Conservation (phyloP, 192 early-diverging fungal genomes). For the Podila epigama region DNA sequence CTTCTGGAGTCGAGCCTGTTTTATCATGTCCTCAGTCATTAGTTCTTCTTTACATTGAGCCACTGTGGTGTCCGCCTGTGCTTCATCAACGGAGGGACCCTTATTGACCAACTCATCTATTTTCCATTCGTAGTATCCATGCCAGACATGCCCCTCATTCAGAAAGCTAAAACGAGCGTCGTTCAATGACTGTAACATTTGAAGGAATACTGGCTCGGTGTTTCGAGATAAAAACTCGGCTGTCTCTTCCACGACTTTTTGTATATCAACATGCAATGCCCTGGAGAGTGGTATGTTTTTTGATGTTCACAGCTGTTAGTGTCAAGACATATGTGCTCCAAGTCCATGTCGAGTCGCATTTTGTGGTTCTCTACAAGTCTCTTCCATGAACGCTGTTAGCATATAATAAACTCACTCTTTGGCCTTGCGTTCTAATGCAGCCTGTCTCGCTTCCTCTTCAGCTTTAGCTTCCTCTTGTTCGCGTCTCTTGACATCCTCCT, state of each 20-base stretch:
- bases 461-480: conserved; percentile 31
- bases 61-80: background rate
- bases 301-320: background rate
- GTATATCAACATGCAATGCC: conserved; percentile 21
- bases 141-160: conserved; percentile 15
- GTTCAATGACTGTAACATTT: background rate
- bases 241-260: conserved; percentile 32
- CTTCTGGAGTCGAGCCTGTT: conserved; percentile 24
- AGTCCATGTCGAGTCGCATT: too few relatives aligned
- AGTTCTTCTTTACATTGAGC: background rate
- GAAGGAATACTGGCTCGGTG: conserved; percentile 1
- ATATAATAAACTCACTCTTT: background rate
- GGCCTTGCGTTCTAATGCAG: background rate
- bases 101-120: background rate
- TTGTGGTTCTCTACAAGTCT: too few relatives aligned
- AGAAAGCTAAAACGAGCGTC: conserved; percentile 28
- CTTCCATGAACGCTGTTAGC: too few relatives aligned
- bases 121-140: conserved; percentile 7
- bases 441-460: conserved; percentile 13
- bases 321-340: background rate
- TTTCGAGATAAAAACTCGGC: conserved; percentile 8
- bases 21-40: conserved; percentile 17
- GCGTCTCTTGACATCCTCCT: conserved; percentile 26
- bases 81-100: background rate
- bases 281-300: background rate